phyloP scores from a whole-genome alignment of 2,329 filamentous ascomycete species.

The Metarhizium album region DNA sequence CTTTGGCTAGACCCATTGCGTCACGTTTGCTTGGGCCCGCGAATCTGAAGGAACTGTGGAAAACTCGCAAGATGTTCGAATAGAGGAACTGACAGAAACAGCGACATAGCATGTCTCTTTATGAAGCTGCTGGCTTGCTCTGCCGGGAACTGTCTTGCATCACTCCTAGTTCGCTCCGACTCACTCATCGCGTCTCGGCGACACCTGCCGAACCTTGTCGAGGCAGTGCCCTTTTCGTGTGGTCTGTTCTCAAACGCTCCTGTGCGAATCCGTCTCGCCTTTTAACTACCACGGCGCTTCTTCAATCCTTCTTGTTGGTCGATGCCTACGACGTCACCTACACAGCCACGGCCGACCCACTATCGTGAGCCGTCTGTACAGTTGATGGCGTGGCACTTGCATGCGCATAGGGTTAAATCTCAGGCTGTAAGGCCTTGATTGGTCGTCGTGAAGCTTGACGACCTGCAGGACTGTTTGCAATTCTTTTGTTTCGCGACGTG shows the following conservation, averaged over 20 bases:
- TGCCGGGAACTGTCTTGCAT: not conserved
- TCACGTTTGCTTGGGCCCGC: not conserved
- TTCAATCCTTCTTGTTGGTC: not conserved
- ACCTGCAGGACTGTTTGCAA: too few relatives aligned
- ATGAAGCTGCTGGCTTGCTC: not conserved
- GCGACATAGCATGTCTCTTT: not conserved
- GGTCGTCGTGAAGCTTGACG: not conserved
- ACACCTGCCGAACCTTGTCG: not conserved
- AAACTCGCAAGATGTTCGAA: not conserved
- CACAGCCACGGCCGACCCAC: not conserved
- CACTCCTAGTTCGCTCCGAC: not conserved
- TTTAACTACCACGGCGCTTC: not conserved
- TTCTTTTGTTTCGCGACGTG: too few relatives aligned
- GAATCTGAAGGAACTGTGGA: not conserved
- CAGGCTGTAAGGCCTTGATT: not conserved
- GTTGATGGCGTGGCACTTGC: not conserved
- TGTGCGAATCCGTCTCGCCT: not conserved
- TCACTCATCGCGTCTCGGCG: not conserved
- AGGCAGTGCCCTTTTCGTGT: not conserved
- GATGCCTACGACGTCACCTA: not conserved
- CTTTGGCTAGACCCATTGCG: not conserved
- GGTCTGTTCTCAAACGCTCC: not conserved
- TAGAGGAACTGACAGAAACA: not conserved
- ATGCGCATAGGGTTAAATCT: not conserved
- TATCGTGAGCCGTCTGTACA: not conserved